A percentile compares a stretch with the other conserved stretches of the same genome.
These are phyloP conservation scores for Trichoderma citrinoviride DNA, from an alignment of 2,329 filamentous ascomycete species.

Conservation along the genomic window DNA sequence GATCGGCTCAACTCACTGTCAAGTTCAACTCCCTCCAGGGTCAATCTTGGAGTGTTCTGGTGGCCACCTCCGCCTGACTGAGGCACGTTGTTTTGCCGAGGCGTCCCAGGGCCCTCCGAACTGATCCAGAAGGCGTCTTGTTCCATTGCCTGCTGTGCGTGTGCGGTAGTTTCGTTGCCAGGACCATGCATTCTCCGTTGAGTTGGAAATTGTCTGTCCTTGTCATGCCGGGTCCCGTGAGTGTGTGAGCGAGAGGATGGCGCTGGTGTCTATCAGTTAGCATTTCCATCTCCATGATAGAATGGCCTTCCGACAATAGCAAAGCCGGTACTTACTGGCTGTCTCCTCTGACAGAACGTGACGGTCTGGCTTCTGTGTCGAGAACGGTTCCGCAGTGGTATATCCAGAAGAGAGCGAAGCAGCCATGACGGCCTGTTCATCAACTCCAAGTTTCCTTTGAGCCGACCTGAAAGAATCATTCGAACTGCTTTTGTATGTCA, in stretches of 20 bases:
- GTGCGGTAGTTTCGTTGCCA: background rate
- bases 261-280: background rate
- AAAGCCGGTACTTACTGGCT: background rate
- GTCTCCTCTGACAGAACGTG: background rate
- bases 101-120: background rate
- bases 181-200: background rate
- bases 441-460: background rate
- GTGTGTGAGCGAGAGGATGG: background rate
- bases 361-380: background rate
- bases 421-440: background rate
- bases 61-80: background rate
- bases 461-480: background rate
- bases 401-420: background rate
- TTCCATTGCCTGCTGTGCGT: background rate
- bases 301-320: background rate
- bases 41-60: background rate
- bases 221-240: background rate
- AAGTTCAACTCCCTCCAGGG: background rate
- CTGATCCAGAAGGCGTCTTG: slow-evolving; percentile 1
- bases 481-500: background rate
- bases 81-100: background rate
- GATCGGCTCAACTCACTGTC: background rate
- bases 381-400: background rate
- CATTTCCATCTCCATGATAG: background rate
- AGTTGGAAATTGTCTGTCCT: background rate